Evolutionary conservation across 129 eudicot genomes (phyloP), one percentile per base, ranked within the genome.

Genomic region (Centaurea solstitialis): DNA sequence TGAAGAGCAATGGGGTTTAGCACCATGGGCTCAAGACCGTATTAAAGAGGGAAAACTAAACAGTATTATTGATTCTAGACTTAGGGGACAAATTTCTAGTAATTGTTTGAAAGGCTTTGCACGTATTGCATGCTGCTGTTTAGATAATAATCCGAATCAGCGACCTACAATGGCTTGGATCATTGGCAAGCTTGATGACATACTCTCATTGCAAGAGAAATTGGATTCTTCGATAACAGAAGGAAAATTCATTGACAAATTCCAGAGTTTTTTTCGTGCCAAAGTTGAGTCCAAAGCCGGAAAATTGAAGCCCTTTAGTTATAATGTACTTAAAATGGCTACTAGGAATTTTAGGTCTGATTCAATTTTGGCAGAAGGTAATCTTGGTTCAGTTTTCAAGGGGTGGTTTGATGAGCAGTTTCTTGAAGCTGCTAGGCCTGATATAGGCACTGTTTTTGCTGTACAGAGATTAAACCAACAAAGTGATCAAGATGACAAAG

Each of bases 351-450:
- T 90, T 35, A 85, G 88, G 15, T 87, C 88, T 9, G 88, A 81
- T 41, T 76, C 86, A 80, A 81, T 87, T 53, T 23, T 85, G 68
- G 88, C 86, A 70, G 88, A 87, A 83, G 85, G 84, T n/a, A 79
- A 80, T 21, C 79, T 72, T 33, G 85, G 91, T 59, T 85, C 88
- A 77, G 85, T 90, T 20, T 78, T 79, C 64, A 83, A 87, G 70
- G 93, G 93, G 35, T 90, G 93, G 93, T 78, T 90, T 13, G 83
- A 90, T 81, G 86, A 87, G 50, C 80, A 75, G n/a, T 79, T 82
- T 2, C 76, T 82, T 30, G 78, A 79, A 37, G 85, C 93, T 33
- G 67, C 88, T 47, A 87, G 38, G 81, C 85, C 91, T 4, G 89
- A 89, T 24, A 80, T 81, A 18, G 91, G 91, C 70, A 62, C 78